Conservation (phyloP, 805 yeast species). For the Candida ovalis region DNA sequence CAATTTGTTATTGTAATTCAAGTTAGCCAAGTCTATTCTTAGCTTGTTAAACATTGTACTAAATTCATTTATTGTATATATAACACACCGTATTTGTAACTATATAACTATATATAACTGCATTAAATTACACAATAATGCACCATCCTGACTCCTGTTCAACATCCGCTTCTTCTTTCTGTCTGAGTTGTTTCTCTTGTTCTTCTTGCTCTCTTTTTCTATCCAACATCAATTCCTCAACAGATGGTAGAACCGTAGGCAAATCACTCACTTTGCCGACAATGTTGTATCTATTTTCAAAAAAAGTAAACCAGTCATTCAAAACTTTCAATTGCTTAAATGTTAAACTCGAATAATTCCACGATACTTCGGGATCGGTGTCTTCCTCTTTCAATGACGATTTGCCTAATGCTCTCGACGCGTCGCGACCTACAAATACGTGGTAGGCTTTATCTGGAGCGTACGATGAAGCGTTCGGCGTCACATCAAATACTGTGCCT, state of each 20-base stretch:
- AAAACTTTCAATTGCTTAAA: slow-evolving; percentile 58
- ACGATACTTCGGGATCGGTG: slow-evolving; percentile 37
- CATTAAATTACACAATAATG: neutral
- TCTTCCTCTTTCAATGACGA: slow-evolving; percentile 57
- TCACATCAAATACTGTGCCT: slow-evolving; percentile 77
- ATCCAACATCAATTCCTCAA: neutral
- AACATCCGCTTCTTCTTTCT: neutral
- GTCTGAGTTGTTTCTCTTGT: neutral
- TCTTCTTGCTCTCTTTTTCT: neutral
- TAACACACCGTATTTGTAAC: neutral
- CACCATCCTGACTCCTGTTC: neutral
- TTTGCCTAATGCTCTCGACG: slow-evolving; percentile 71
- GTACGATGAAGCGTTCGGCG: slow-evolving; percentile 58
- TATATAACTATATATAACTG: neutral
- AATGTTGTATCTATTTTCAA: slow-evolving; percentile 49
- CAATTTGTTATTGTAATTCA: too few species aligned
- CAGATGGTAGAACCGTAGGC: slow-evolving; percentile 14
- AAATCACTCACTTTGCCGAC: slow-evolving; percentile 36
- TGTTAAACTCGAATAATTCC: slow-evolving; percentile 49
- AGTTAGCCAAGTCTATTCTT: too few species aligned
- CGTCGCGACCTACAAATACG: slow-evolving; percentile 71
- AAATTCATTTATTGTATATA: too few species aligned
- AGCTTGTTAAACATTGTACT: too few species aligned
- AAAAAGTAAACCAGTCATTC: slow-evolving; percentile 70
- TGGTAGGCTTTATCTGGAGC: slow-evolving; percentile 77